These are phyloP conservation scores for Naganishia vishniacii DNA, from an alignment of 768 basidiomycete species.

Conservation along the genomic window DNA sequence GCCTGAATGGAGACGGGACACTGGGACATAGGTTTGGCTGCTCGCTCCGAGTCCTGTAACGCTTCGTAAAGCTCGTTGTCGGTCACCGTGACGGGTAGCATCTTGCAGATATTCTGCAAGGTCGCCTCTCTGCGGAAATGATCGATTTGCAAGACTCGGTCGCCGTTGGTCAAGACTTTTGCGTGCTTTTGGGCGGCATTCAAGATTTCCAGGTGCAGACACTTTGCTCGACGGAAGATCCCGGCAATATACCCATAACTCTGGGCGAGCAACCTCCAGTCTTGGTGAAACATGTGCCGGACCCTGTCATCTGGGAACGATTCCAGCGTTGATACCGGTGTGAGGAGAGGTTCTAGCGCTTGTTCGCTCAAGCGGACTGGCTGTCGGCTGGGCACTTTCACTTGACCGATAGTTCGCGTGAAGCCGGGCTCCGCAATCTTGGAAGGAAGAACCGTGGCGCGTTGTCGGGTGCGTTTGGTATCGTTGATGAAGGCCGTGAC, in stretches of 20 bases:
- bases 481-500: slow-evolving; percentile 60
- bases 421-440: slow-evolving; percentile 52
- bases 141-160: neutral
- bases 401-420: slow-evolving; percentile 13
- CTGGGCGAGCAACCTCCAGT: slow-evolving; percentile 66
- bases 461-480: slow-evolving; percentile 48
- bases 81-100: slow-evolving; percentile 15
- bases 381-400: neutral
- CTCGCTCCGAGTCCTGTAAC: neutral
- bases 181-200: neutral
- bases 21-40: neutral
- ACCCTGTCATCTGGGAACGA: slow-evolving; percentile 26
- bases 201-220: slow-evolving; percentile 19
- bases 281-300: slow-evolving; percentile 60
- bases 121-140: neutral
- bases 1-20: neutral
- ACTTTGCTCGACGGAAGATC: slow-evolving; percentile 59
- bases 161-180: neutral
- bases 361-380: slow-evolving; percentile 11
- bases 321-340: slow-evolving; percentile 25
- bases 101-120: slow-evolving; percentile 7
- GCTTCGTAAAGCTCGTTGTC: neutral
- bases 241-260: slow-evolving; percentile 69
- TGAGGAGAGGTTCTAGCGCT: slow-evolving; percentile 15
- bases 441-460: slow-evolving; percentile 56